These are phyloP conservation scores for Chalara sp. DNA, from an alignment of 2,329 filamentous ascomycete genomes.

Conservation along the genomic window DNA sequence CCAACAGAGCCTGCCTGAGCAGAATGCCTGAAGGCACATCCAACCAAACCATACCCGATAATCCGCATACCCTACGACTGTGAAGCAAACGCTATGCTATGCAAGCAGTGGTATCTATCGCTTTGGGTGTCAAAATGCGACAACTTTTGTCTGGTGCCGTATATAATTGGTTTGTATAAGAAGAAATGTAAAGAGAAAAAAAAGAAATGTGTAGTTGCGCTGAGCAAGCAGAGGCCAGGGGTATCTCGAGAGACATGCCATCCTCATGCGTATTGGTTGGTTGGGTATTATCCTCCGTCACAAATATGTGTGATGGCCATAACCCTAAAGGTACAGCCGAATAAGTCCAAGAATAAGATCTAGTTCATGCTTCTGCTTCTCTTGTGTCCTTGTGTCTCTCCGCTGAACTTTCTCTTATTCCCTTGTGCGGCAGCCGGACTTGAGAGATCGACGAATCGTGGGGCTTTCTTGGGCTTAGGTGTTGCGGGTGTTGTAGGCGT, in stretches of 20 bases:
- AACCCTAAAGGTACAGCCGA: not conserved
- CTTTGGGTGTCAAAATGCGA: not conserved
- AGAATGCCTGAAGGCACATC: not conserved
- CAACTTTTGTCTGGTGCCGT: too few relatives aligned
- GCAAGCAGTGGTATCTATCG: not conserved
- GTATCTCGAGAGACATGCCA: not conserved
- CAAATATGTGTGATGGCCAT: not conserved
- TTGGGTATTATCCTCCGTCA: not conserved
- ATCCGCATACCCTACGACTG: not conserved
- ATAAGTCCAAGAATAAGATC: not conserved
- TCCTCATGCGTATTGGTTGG: slow-evolving; percentile 1
- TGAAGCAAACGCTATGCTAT: not conserved
- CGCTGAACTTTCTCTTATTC: slow-evolving; percentile 23
- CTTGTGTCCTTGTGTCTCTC: slow-evolving; percentile 19
- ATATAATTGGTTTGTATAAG: not conserved
- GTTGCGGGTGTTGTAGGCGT: slow-evolving; percentile 59
- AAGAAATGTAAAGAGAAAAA: not conserved
- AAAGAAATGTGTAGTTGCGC: too few relatives aligned
- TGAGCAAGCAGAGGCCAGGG: not conserved
- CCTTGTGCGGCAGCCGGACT: slow-evolving; percentile 18
- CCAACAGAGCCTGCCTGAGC: too few relatives aligned
- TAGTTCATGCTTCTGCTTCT: slow-evolving; percentile 20
- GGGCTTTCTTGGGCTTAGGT: slow-evolving; percentile 35
- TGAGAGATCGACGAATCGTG: slow-evolving; percentile 8
- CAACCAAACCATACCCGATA: not conserved